Base-by-base conservation (phyloP, 225 moss, liverwort and hornwort species). In the Climacium dendroides region DNA sequence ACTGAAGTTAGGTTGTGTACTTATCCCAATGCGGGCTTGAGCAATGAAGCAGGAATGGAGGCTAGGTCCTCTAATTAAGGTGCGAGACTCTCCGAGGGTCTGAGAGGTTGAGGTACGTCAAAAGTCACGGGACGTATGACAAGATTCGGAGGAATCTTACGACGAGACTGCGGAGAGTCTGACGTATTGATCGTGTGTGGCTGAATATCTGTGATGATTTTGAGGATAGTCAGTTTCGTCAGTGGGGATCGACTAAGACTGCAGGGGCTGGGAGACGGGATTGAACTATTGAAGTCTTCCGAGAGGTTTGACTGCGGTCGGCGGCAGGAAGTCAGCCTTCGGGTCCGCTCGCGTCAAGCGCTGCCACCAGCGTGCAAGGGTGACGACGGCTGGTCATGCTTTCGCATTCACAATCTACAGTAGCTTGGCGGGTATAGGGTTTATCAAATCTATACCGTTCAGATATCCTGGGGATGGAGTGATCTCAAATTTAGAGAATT, bases 381-480 rank as follows among this genome's bases (percentile, higher is more conserved):
- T 11, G 81, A 81, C 13, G 64, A n/a, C 81, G 79, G 79, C 45
- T 10, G 78, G 78, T 78, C 58, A 29, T 5, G 12, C 39, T 19
- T 58, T 19, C 75, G 52, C 52, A 20, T 35, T 22, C 75, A 53
- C 35, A 35, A 35, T 23, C 9, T 5, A n/a, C n/a, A n/a, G n/a
- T n/a, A 18, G 19, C 30, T 11, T 19, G 32, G 12, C 19, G 7
- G 50, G 8, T 7, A 7, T 8, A 23, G 9, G n/a, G 15, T 55
- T 55, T 37, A 15, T 24, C 4, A 55, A 55, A 54, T 25, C 55
- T 37, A 39, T 0, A 18, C 1, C 0, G 0, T 55, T 37, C 11
- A 26, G 5, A 77, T 15, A n/a, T 37, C 10, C 7, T 4, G 0
- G 0, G 2, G 0, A 0, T 23, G 3, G 15, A 54, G 16, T 55